Percentiles rank a stretch among this genome's conserved stretches.
Conservation (phyloP, 2,329 filamentous ascomycete species). For the Colletotrichum sp. region DNA sequence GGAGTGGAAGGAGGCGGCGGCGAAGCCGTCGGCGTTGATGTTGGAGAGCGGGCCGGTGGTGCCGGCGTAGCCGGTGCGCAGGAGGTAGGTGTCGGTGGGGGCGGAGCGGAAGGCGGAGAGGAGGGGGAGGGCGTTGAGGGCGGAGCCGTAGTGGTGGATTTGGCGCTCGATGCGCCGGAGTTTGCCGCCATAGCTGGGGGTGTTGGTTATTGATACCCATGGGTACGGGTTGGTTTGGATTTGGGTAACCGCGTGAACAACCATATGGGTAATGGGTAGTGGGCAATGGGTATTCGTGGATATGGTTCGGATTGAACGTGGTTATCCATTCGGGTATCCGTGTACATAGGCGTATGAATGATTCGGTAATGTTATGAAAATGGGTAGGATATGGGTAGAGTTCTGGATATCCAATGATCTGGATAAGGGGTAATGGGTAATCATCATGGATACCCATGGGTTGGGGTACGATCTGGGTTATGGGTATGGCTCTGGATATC, state of each 20-base stretch:
- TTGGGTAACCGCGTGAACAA: neutral
- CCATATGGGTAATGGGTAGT: neutral
- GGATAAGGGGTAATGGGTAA: neutral
- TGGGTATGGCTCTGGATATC: no score
- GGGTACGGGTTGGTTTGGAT: neutral
- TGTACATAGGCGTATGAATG: no score
- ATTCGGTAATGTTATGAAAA: no score
- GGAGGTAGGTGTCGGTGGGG: slow-evolving; percentile 50
- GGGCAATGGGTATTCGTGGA: neutral
- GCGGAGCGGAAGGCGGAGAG: slow-evolving; percentile 54
- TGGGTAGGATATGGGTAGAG: no score
- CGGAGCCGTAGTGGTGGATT: slow-evolving; percentile 66
- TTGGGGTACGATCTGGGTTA: no score
- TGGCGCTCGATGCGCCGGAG: slow-evolving; percentile 50
- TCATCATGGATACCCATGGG: no score
- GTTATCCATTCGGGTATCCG: no score
- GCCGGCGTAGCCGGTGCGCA: slow-evolving; percentile 60
- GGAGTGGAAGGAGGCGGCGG: slow-evolving; percentile 60
- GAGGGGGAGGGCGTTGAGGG: slow-evolving; percentile 60
- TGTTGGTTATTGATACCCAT: neutral
- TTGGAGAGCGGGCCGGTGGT: slow-evolving; percentile 58
- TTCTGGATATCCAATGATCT: no score
- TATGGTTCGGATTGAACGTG: no score
- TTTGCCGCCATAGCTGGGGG: slow-evolving; percentile 45
- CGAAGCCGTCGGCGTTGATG: slow-evolving; percentile 60